These are phyloP conservation scores for Ascochyta viciae-villosae DNA, from an alignment of 2,329 filamentous ascomycete genomes.

Conservation along the genomic window DNA sequence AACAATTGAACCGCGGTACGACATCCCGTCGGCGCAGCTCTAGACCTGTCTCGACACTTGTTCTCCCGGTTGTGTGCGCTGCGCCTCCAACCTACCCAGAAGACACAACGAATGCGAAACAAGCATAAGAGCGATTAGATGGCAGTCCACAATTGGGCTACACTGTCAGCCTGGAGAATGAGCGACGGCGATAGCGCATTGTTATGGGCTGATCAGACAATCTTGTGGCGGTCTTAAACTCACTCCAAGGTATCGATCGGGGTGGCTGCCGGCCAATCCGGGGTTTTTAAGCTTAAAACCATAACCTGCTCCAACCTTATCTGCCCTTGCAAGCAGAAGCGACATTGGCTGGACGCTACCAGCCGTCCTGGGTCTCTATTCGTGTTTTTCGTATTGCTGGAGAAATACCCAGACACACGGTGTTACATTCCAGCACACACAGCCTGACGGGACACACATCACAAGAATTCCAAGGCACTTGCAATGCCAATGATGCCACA, in stretches of 20 bases:
- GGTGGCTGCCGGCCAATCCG: slow-evolving; percentile 23
- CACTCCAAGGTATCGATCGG: slow-evolving; percentile 10
- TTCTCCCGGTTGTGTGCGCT: neutral
- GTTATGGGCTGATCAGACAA: slow-evolving; percentile 18
- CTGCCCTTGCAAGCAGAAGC: slow-evolving; percentile 38
- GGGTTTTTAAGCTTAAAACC: slow-evolving; percentile 49
- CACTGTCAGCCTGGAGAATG: neutral
- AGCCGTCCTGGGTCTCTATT: neutral
- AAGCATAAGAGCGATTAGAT: neutral
- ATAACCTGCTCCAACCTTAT: slow-evolving; percentile 49
- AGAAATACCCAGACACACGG: neutral
- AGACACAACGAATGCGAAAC: neutral
- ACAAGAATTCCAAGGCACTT: neutral
- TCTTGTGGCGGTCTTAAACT: slow-evolving; percentile 21
- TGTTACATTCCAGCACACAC: neutral
- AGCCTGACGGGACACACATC: neutral
- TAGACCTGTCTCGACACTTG: slow-evolving; percentile 6
- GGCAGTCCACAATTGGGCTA: slow-evolving; percentile 1
- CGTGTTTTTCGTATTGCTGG: slow-evolving; percentile 8
- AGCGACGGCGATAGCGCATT: slow-evolving; percentile 2
- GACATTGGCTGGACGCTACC: slow-evolving; percentile 31
- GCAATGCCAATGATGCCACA: slow-evolving; percentile 6
- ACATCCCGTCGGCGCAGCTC: slow-evolving; percentile 25
- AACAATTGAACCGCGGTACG: slow-evolving; percentile 18
- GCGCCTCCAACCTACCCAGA: slow-evolving; percentile 8